These are phyloP conservation scores for Acanthamoeba royreba DNA, from an alignment of 208 protist genomes.

Conservation along the genomic window DNA sequence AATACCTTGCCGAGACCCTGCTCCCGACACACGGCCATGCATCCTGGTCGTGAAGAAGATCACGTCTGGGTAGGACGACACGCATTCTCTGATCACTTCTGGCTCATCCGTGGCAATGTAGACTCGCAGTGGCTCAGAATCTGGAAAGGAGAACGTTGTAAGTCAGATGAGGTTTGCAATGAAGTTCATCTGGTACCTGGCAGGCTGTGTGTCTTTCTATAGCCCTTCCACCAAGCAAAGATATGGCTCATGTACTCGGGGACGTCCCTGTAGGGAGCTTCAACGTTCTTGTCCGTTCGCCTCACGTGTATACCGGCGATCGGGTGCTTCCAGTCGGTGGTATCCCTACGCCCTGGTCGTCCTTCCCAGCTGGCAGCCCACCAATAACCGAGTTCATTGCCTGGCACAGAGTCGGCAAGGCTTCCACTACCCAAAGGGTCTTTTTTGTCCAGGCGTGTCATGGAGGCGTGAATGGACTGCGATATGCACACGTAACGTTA, in stretches of 20 bases:
- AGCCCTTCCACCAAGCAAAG: not conserved
- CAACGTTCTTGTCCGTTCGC: not conserved
- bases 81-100: not conserved
- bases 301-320: not conserved
- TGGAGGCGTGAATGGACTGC: no score
- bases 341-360: no score
- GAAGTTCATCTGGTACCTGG: no score
- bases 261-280: not conserved
- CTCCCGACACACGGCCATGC: not conserved
- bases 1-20: not conserved
- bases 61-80: not conserved
- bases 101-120: not conserved
- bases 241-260: not conserved
- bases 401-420: not conserved
- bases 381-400: not conserved
- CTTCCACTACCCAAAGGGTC: no score
- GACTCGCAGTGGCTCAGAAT: not conserved
- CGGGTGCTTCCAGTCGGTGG: not conserved
- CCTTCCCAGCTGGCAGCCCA: not conserved
- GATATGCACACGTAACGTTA: no score
- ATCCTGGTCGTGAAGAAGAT: not conserved
- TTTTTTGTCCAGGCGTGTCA: no score
- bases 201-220: not conserved
- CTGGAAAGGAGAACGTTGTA: no score
- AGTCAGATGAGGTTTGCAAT: no score